Base-by-base conservation (phyloP, 805 yeast genomes). In the Wickerhamiella alocasiicola region DNA sequence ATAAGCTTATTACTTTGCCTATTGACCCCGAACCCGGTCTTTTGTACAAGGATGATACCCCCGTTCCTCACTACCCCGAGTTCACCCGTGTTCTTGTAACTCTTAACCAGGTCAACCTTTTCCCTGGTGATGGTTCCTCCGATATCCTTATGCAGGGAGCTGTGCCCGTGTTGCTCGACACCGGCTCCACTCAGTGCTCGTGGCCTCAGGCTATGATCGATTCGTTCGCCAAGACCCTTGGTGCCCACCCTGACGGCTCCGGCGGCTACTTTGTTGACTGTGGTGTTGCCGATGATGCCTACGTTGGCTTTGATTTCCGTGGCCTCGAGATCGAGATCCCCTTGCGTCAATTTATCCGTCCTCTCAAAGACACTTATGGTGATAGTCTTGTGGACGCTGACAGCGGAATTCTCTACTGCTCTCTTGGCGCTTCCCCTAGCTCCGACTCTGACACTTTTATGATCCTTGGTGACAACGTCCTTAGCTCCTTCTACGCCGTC, bases 401-500 rank as follows among this genome's bases (percentile, higher is more conserved):
- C 40, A 78, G 77, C 3, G 5, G 19, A 1, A 39, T 46, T 23
- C 40, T 46, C 15, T 43, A 45, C 15, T 49, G 53, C n/a, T 42
- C 48, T 11, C 35, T 57, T 18, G 41, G 41, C 18, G 25, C 31
- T 11, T 11, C 32, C 12, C 47, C 50, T 6, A 12, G 55, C 51
- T n/a, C n/a, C n/a, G 36, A 62, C 49, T 21, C 39, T 16, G 44
- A 59, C 62, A 51, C 57, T 40, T 48, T 55, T 23, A 52, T 66
- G 13, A 60, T 74, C 33, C 57, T 78, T 27, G 85, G 85, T 12
- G 82, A 76, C 54, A 68, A 68, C 44, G 62, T 78, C 46, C 59
- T 79, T 45, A 64, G 78, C 43, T 66, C 69, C 35, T 72, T 75
- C 30, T 79, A 78, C 55, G 61, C 72, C 18, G 82, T 76, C 9